Evolutionary conservation across 2,329 filamentous ascomycete genomes (phyloP).

Genomic region (Teratosphaeriaceae sp.): DNA sequence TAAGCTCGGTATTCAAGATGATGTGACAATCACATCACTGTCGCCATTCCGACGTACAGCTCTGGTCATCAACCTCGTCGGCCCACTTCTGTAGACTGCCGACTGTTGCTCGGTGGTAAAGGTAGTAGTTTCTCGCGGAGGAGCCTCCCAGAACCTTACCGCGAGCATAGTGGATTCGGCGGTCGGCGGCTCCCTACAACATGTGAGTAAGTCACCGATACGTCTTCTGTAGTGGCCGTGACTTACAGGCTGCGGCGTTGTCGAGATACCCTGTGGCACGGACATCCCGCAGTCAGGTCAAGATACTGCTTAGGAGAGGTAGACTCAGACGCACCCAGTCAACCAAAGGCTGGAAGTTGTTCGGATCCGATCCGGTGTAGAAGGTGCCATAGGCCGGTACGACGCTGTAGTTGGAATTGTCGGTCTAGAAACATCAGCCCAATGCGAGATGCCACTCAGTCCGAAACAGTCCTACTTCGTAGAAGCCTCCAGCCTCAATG

Average conservation of each 20-base stretch:
- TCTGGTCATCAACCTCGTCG: slow-evolving; percentile 28
- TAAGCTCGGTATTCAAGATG: background rate
- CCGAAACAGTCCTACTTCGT: too few relatives aligned
- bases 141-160: slow-evolving; percentile 19
- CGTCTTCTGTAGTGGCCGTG: background rate
- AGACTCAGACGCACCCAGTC: slow-evolving; percentile 9
- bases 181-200: slow-evolving; percentile 6
- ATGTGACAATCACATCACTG: background rate
- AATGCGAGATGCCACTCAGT: slow-evolving; percentile 5
- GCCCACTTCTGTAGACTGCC: slow-evolving; percentile 21
- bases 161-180: slow-evolving; percentile 13
- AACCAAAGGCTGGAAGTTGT: slow-evolving; percentile 14
- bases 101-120: slow-evolving; percentile 20
- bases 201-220: background rate
- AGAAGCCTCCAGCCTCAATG: slow-evolving; percentile 21
- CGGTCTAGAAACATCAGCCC: slow-evolving; percentile 1
- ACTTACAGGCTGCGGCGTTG: slow-evolving; percentile 16
- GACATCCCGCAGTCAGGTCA: too few relatives aligned
- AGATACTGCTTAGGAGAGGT: background rate
- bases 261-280: background rate
- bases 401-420: slow-evolving; percentile 17
- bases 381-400: slow-evolving; percentile 15
- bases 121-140: slow-evolving; percentile 18
- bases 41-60: slow-evolving; percentile 13
- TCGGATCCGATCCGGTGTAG: slow-evolving; percentile 4